Base-by-base conservation (phyloP, 768 basidiomycete species). In the Pisolithus sp. region DNA sequence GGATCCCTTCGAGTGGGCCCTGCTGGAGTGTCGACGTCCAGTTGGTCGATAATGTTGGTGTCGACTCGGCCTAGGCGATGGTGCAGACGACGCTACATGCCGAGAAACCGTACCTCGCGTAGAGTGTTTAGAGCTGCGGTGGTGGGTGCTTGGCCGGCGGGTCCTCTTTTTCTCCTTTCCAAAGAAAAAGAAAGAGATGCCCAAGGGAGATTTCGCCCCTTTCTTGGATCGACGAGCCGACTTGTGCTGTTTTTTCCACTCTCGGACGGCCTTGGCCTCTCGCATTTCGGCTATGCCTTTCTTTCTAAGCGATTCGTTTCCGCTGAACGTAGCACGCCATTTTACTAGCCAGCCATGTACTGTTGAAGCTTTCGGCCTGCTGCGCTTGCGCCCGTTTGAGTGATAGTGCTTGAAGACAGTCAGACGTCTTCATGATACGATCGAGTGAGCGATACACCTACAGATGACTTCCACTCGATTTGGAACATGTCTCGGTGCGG, bases 291-390 rank as follows among this genome's bases (percentile, higher is more conserved):
- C 73, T 64, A 87, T 86, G 43, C 86, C 86, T 72, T 80, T 79
- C 66, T 70, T 76, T 55, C 85, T 75, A 44, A 84, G 68, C 18
- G 56, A 60, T 61, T 87, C 85, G 60, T 85, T 73, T 34, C 83
- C 85, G 30, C 75, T 62, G 30, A 88, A 71, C 12, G 86, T 87
- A 23, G 85, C 86, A 54, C 86, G 76, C 78, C 82, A 78, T 67
- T 88, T 89, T n/a, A 82, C 80, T 53, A 88, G 71, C 85, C 86
- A 89, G 30, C 86, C 86, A 57, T 89, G 86, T 65, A 86, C 75
- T 10, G 77, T 76, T 6, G 75, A 76, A n/a, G 72, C 62, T 49
- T 78, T 82, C 39, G 77, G 76, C 30, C 73, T 75, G 45, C 77
- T 80, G 42, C 68, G 73, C 38, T 72, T 69, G 47, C 70, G 60